Evolutionary conservation across 1,139 yeast species (phyloP), one percentile per base, ranked within the genome.

Genomic region (Suhomyces coccinellae): DNA sequence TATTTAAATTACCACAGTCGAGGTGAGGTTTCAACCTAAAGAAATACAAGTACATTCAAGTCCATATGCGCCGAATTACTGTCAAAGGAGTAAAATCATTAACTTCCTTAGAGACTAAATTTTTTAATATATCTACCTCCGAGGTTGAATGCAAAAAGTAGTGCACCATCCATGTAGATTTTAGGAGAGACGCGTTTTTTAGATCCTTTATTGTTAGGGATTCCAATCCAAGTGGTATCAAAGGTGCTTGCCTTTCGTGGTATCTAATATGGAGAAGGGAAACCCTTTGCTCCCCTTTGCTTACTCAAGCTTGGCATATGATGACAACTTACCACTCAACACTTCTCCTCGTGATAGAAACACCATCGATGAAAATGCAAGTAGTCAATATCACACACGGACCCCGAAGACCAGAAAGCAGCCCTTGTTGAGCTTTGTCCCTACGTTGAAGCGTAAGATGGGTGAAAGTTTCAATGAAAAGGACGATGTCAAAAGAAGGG

Each of bases 391-490:
- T 47, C 75, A 70, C 46, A 69, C 75, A 3, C 45, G 55, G 38
- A 27, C 49, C 48, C n/a, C 53, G 40, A 40, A 46, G 45, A 33
- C 42, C 33, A 29, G 42, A 40, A 36, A 42, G 46, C 20, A 46
- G 39, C 72, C 73, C 3, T 42, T 50, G 6, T 48, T 67, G 31
- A 46, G 44, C 32, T 47, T 57, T 28, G 61, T 63, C 0, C 78
- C 78, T 6, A 62, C 66, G 14, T 62, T 74, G 52, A 74, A 74
- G 46, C 61, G 79, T 45, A 69, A 71, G 44, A 67, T 70, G 73
- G 78, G 78, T 0, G 76, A 63, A 30, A 70, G 76, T 55, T 74
- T 74, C 52, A 72, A 72, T 42, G 78, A 74, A 43, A 71, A 71
- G 42, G 77, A 72, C 52, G 71, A 74, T 46, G 52, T 71, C 22